phyloP scores from a whole-genome alignment of 1,284 basidiomycete genomes.

The Lignosus rhinocerotis region DNA sequence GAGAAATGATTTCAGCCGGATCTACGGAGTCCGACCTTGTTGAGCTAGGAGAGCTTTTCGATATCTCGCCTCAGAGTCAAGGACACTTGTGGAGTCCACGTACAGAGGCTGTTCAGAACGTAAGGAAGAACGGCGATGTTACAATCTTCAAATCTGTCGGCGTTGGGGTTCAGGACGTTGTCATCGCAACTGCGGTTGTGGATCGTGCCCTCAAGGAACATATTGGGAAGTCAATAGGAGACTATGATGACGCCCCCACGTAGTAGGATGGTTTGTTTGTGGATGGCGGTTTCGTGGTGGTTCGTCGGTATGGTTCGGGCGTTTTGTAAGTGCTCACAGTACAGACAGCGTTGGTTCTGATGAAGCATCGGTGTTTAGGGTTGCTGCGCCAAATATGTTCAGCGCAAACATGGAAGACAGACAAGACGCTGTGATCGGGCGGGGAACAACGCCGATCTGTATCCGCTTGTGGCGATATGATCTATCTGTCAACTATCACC shows the following conservation, averaged over 20 bases:
- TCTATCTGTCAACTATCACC: not conserved
- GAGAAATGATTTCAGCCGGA: slow-evolving; percentile 67
- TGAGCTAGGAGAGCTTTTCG: slow-evolving; percentile 65
- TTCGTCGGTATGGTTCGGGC: too few species aligned
- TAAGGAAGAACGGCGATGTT: slow-evolving; percentile 42
- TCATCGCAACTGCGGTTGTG: slow-evolving; percentile 54
- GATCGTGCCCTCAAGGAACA: slow-evolving; percentile 40
- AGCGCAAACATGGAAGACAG: too few species aligned
- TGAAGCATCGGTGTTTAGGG: too few species aligned
- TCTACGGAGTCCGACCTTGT: slow-evolving; percentile 40
- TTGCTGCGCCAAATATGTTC: too few species aligned
- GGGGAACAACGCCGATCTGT: not conserved
- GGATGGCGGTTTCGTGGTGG: too few species aligned
- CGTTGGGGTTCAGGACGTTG: slow-evolving; percentile 74
- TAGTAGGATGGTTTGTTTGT: too few species aligned
- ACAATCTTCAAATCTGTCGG: slow-evolving; percentile 83
- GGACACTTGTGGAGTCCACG: slow-evolving; percentile 24
- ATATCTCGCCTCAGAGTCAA: slow-evolving; percentile 21
- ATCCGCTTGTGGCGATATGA: not conserved
- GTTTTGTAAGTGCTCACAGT: too few species aligned
- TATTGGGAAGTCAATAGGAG: slow-evolving; percentile 39
- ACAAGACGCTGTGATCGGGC: not conserved
- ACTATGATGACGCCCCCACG: slow-evolving; percentile 35
- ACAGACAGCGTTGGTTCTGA: too few species aligned
- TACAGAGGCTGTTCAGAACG: slow-evolving; percentile 30